phyloP scores from a whole-genome alignment of 768 basidiomycete species.

The Suillus ampliporus region DNA sequence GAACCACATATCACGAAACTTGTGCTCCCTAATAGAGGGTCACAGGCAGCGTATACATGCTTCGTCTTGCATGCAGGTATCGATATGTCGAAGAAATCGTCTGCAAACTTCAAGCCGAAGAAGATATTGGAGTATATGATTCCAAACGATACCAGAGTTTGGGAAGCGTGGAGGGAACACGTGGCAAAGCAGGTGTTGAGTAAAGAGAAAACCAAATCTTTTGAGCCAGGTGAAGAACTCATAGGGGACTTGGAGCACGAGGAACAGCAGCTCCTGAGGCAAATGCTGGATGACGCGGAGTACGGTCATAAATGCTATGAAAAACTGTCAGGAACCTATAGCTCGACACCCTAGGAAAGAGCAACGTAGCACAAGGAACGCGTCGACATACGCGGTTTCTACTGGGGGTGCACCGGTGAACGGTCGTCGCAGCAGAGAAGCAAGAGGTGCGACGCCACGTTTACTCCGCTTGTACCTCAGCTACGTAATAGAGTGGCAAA shows the following conservation, averaged over 20 bases:
- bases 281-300: not conserved
- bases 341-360: not conserved
- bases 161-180: slow-evolving; percentile 27
- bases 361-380: not conserved
- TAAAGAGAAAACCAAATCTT: not conserved
- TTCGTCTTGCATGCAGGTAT: slow-evolving; percentile 16
- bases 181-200: slow-evolving; percentile 18
- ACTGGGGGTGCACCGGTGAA: too few species aligned
- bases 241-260: not conserved
- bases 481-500: too few species aligned
- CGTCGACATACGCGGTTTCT: too few species aligned
- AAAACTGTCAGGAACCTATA: too few species aligned
- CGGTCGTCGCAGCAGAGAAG: too few species aligned
- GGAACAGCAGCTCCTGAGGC: not conserved
- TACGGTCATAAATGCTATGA: not conserved
- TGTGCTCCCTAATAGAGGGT: slow-evolving; percentile 22
- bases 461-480: too few species aligned
- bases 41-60: slow-evolving; percentile 19
- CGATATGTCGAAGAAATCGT: not conserved
- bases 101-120: slow-evolving; percentile 10
- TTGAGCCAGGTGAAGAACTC: not conserved
- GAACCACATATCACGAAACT: slow-evolving; percentile 19
- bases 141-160: slow-evolving; percentile 28
- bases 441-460: too few species aligned
- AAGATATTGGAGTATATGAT: slow-evolving; percentile 20